Evolutionary conservation across 169 alveolate species (phyloP).

Genomic region (Cryptosporidium bovis): DNA sequence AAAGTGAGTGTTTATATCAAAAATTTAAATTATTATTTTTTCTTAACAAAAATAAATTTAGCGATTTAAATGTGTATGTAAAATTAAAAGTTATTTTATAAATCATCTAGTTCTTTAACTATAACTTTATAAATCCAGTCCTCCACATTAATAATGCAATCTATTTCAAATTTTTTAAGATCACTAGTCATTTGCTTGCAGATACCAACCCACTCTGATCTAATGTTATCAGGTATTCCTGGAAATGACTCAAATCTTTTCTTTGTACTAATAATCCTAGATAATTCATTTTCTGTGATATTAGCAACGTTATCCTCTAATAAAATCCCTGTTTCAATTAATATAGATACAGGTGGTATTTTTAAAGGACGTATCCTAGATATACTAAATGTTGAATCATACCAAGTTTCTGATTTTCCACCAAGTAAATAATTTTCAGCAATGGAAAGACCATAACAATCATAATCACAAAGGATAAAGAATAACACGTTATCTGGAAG

Average conservation of each 20-base stretch:
- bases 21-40: too few relatives aligned
- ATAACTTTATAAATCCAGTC: slow-evolving; percentile 27
- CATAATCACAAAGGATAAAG: slow-evolving; percentile 64
- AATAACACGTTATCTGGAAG: slow-evolving; percentile 30
- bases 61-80: not conserved
- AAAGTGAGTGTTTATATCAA: too few relatives aligned
- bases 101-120: not conserved
- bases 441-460: slow-evolving; percentile 46
- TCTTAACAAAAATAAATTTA: too few relatives aligned
- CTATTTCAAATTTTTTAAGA: slow-evolving; percentile 39
- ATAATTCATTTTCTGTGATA: slow-evolving; percentile 8
- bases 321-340: slow-evolving; percentile 16
- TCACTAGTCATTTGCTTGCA: slow-evolving; percentile 45
- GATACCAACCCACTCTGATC: slow-evolving; percentile 20
- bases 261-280: slow-evolving; percentile 22
- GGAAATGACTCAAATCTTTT: slow-evolving; percentile 1
- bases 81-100: not conserved
- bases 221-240: not conserved
- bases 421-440: slow-evolving; percentile 64
- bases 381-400: slow-evolving; percentile 46
- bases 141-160: slow-evolving; percentile 39
- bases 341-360: slow-evolving; percentile 15
- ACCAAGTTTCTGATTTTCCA: slow-evolving; percentile 44
- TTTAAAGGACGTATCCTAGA: slow-evolving; percentile 20
- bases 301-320: not conserved